These are phyloP conservation scores for Cornus controversa DNA, from an alignment of 148 eudicot species.

Conservation along the genomic window DNA sequence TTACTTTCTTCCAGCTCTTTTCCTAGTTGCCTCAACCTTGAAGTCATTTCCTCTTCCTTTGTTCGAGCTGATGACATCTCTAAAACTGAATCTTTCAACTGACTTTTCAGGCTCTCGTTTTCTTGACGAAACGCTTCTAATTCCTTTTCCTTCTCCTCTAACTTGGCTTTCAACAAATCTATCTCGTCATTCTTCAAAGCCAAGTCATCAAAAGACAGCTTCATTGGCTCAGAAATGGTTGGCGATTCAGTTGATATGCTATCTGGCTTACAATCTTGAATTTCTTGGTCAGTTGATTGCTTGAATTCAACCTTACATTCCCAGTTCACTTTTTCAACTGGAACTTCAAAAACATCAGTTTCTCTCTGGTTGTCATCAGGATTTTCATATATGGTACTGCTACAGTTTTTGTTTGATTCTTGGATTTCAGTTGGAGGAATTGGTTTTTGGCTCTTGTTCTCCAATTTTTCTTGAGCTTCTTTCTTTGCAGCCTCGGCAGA, in stretches of 20 bases:
- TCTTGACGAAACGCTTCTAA: constrained; percentile 25
- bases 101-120: constrained; percentile 44
- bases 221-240: constrained; percentile 10
- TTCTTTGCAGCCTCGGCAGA: constrained; percentile 70
- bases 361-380: constrained; percentile 37
- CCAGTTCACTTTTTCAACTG: constrained; percentile 37
- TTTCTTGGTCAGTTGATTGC: constrained; percentile 26
- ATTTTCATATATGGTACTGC: constrained; percentile 19
- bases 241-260: constrained; percentile 7
- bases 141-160: constrained; percentile 50
- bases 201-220: constrained; percentile 37
- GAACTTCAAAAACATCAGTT: constrained; percentile 92
- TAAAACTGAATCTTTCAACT: constrained; percentile 35
- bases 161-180: constrained; percentile 29
- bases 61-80: constrained; percentile 26
- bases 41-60: constrained; percentile 36
- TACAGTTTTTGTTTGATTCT: constrained; percentile 25
- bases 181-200: constrained; percentile 49
- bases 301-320: constrained; percentile 24
- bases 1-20: constrained; percentile 44
- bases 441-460: constrained; percentile 42
- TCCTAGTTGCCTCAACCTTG: constrained; percentile 26
- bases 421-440: constrained; percentile 14
- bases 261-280: constrained; percentile 24
- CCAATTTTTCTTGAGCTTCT: constrained; percentile 59